A percentile compares a stretch with the other conserved stretches of the same genome.
Evolutionary conservation across 331 rosid species (phyloP).

Genomic region (Phaseolus coccineus): DNA sequence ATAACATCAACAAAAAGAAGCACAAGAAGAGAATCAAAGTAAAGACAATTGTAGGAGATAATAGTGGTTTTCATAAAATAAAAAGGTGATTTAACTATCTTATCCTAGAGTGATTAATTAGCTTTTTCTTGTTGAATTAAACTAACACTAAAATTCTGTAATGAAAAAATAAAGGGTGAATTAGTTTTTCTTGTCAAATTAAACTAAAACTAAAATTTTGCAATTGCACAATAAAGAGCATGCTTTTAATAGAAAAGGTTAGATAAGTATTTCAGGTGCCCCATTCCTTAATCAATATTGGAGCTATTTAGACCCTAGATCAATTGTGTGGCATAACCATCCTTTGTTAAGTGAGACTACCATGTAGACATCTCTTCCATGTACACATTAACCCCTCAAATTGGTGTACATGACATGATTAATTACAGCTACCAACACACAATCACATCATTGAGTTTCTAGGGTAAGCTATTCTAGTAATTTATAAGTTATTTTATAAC

Average conservation of each 20-base stretch:
- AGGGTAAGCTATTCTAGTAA: too few species aligned
- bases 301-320: slow-evolving; percentile 32
- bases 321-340: slow-evolving; percentile 18
- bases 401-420: neutral
- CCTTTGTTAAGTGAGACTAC: neutral
- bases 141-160: slow-evolving; percentile 3
- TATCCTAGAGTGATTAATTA: slow-evolving; percentile 42
- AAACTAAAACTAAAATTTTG: too few species aligned
- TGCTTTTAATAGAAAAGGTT: slow-evolving; percentile 40
- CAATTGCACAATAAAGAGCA: too few species aligned
- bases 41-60: slow-evolving; percentile 36
- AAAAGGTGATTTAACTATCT: slow-evolving; percentile 11
- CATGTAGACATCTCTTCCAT: too few species aligned
- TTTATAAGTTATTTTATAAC: too few species aligned
- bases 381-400: slow-evolving; percentile 1
- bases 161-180: slow-evolving; percentile 36
- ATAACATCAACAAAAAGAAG: slow-evolving; percentile 24
- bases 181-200: too few species aligned
- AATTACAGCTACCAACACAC: slow-evolving; percentile 22
- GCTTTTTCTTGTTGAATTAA: slow-evolving; percentile 3
- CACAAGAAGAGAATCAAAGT: slow-evolving; percentile 29
- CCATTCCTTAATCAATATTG: slow-evolving; percentile 31
- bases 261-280: slow-evolving; percentile 15
- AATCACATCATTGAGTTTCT: neutral
- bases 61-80: neutral